A percentile compares a stretch with the other conserved stretches of the same genome.
These are phyloP conservation scores for Nannochloris sp. DNA, from an alignment of 139 green algal species.

Conservation along the genomic window DNA sequence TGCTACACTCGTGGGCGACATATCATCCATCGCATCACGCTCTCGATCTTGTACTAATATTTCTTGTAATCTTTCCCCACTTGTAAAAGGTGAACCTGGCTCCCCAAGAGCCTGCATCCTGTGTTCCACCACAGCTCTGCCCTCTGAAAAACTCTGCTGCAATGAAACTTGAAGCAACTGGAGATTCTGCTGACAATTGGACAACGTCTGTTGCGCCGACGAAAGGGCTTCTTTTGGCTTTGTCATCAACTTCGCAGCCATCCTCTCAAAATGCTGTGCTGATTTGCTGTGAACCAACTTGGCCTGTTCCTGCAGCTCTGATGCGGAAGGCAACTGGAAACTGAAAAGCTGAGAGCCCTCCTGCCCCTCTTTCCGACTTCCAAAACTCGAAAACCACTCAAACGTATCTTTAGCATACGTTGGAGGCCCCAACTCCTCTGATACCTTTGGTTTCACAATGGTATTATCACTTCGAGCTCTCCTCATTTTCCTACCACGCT, in stretches of 20 bases:
- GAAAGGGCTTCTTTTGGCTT: conserved; percentile 23
- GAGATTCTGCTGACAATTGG: conserved; percentile 40
- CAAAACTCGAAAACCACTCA: background rate
- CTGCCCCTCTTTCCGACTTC: background rate
- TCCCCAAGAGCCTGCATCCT: conserved; percentile 16
- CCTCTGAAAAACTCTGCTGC: conserved; percentile 18
- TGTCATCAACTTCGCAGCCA: conserved; percentile 6
- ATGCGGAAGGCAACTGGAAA: background rate
- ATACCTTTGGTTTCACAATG: conserved; percentile 7
- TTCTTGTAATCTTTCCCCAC: conserved; percentile 7
- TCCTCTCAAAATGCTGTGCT: conserved; percentile 2
- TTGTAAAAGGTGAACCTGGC: conserved; percentile 14
- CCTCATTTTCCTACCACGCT: conserved; percentile 6
- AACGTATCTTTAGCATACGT: background rate
- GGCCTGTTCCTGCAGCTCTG: background rate
- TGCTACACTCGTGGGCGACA: no score
- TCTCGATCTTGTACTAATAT: conserved; percentile 3
- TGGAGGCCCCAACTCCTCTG: background rate
- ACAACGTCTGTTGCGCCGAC: conserved; percentile 30
- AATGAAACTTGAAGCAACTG: conserved; percentile 18
- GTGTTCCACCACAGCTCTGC: conserved; percentile 9
- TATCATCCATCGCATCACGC: background rate
- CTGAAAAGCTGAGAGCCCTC: background rate
- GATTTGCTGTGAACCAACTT: background rate
- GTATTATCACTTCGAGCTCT: conserved; percentile 13